Evolutionary conservation across 140 eudicot species (phyloP), one percentile per base, ranked within the genome.

Genomic region (Oenanthe javanica): DNA sequence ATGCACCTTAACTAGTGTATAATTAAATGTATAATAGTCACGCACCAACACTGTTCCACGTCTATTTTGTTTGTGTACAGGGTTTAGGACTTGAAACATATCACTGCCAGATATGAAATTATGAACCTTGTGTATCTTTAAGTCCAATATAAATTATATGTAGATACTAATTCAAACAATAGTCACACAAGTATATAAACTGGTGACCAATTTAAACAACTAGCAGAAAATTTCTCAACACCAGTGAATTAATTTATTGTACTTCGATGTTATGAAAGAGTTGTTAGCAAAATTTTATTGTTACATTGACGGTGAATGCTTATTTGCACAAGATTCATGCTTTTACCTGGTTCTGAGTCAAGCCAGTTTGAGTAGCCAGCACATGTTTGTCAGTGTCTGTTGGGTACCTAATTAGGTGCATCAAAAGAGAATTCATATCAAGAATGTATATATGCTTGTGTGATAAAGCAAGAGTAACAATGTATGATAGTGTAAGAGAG

Each of bases 351-450:
- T 90, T 93, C 79, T 96, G 81, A 0, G 96, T 90, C 82, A 91
- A 80, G 46, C 97, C 97, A 93, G 40, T 36, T 36, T 36, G 40
- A 36, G 40, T 36, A 36, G 40, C 40, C 40, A 36, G 40, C 40
- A 36, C 87, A 81, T 89, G 96, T 82, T 93, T 93, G 80, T 91
- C 98, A 0, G 97, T 87, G 84, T 93, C 98, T 0, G 97, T 91
- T 10, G 98, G 98, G 69, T 91, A 93, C 87, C 98, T 93, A 69
- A 64, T 64, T 64, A 64, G 2, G 69, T 70, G 57, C 76, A 76
- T 40, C 50, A 78, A 78, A 42, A 75, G 59, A 77, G 67, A 45
- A 19, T 79, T 9, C 54, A 46, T 47, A 71, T 61, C 50, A 69
- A 50, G 42, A 43, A 16, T 21, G 13, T 23, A 10, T 49, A 10